Evolutionary conservation across 2,329 filamentous ascomycete genomes (phyloP).

Genomic region (Sporothrix protearum): DNA sequence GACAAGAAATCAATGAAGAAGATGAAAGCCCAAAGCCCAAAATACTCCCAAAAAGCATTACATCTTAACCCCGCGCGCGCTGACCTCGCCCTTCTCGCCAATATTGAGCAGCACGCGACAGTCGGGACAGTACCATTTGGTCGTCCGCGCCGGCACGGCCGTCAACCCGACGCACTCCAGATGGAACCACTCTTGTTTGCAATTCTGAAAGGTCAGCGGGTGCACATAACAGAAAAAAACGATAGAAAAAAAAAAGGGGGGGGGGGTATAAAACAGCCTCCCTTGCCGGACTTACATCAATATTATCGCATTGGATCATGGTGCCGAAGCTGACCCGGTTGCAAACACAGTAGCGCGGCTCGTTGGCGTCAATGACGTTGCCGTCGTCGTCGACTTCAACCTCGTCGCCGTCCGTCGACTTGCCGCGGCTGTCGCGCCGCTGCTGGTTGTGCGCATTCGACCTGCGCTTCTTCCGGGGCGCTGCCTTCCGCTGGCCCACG

Average conservation of each 20-base stretch:
- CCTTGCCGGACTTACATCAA: constrained; percentile 56
- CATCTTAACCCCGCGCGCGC: constrained; percentile 53
- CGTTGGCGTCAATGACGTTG: constrained; percentile 68
- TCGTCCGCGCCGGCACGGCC: constrained; percentile 65
- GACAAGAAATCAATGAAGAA: background rate
- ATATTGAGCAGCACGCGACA: constrained; percentile 63
- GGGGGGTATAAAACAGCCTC: background rate
- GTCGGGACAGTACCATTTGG: constrained; percentile 82
- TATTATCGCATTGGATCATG: constrained; percentile 81
- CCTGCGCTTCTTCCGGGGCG: constrained; percentile 61
- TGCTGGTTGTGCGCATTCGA: constrained; percentile 29
- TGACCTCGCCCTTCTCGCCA: constrained; percentile 61
- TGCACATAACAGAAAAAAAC: too few relatives aligned
- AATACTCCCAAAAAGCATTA: constrained; percentile 28
- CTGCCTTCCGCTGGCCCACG: constrained; percentile 67
- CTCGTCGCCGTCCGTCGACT: constrained; percentile 42
- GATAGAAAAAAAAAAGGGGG: constrained; percentile 8
- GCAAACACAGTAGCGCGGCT: constrained; percentile 74
- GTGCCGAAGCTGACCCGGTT: constrained; percentile 75
- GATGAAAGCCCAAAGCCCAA: background rate
- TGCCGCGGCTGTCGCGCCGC: constrained; percentile 39
- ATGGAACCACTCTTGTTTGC: constrained; percentile 83
- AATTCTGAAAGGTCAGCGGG: constrained; percentile 49
- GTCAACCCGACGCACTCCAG: constrained; percentile 69
- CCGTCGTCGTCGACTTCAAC: constrained; percentile 58